phyloP scores from a whole-genome alignment of 441 rosid species.

The Hura crepitans region DNA sequence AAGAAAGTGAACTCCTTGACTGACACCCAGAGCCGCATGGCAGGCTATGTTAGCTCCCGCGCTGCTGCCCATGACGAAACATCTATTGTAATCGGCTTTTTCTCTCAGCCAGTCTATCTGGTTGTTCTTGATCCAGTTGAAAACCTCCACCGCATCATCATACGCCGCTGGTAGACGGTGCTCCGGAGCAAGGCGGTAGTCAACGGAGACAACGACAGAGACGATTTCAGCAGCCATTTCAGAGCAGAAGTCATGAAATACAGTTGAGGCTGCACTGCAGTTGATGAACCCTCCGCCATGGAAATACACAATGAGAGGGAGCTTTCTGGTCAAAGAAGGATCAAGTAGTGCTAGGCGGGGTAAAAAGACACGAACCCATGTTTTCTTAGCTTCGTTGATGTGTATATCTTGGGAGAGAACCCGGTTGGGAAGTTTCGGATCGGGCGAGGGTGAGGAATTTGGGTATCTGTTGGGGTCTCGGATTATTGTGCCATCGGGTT shows the following conservation, averaged over 20 bases:
- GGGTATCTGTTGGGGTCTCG: constrained; percentile 22
- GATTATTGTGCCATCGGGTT: constrained; percentile 45
- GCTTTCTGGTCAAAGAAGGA: constrained; percentile 16
- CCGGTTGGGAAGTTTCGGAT: constrained; percentile 17
- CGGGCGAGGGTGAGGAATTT: constrained; percentile 27
- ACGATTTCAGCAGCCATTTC: constrained; percentile 25
- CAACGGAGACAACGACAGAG: constrained; percentile 32
- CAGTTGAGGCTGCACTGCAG: constrained; percentile 17
- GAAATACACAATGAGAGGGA: constrained; percentile 39
- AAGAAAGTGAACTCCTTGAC: constrained; percentile 2
- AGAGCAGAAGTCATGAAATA: constrained; percentile 30
- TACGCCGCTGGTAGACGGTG: constrained; percentile 50
- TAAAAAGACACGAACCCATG: constrained; percentile 35
- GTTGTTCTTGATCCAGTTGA: constrained; percentile 28
- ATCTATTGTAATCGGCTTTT: constrained; percentile 28
- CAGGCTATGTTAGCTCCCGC: constrained; percentile 42
- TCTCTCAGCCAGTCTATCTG: constrained; percentile 32
- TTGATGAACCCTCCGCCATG: constrained; percentile 48
- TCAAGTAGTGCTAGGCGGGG: constrained; percentile 21
- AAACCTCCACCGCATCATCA: constrained; percentile 36
- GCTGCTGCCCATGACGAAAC: constrained; percentile 41
- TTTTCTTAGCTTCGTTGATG: constrained; percentile 27
- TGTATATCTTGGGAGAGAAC: constrained; percentile 28
- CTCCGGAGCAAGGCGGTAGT: constrained; percentile 43
- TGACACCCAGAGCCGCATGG: constrained; percentile 28